Base-by-base conservation (phyloP, 2,329 filamentous ascomycete genomes). In the Pseudogymnoascus sp. region DNA sequence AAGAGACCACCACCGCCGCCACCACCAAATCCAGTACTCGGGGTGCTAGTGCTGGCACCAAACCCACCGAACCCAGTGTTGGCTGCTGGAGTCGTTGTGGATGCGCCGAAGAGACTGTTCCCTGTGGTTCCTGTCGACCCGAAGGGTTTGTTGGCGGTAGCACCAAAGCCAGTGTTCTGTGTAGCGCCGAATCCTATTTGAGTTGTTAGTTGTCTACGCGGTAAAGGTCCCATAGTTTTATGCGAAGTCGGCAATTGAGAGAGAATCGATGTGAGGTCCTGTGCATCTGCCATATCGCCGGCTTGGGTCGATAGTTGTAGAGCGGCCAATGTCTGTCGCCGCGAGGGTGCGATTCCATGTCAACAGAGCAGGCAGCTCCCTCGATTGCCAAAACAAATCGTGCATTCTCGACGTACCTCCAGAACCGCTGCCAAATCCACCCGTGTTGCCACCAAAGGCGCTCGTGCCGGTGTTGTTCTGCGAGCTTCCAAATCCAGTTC, bases 31-130 rank as follows among this genome's bases (percentile, higher is more conserved):
- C 62, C 66, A 38, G 59, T 41, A 38, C 35, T 66, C 65, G 37
- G 59, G 15, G 73, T 67, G 25, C 73, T 66, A 38, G 71, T 69
- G 15, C 67, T 70, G 25, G 71, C 68, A 38, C 79, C 80, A 64
- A 82, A 81, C 20, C 80, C 69, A 50, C 70, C 73, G 61, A 74
- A 76, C 7, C 71, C 71, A 39, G 62, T 64, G 38, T 70, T 70
- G 4, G 66, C 63, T 28, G 69, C 71, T 20, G 76, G 66, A 18
- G 71, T 71, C 41, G 69, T 64, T 28, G 68, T 67, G 47, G 62
- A 62, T 38, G 74, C 61, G 43, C 81, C 82, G 66, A 87, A 87
- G 65, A 87, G 72, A 28, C 80, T 76, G 41, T 77, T 76, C 61
- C 77, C 74, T 28, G 76, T 72, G 25, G 72, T 72, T 59, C 73